Percentiles rank a stretch among this genome's conserved stretches.
Evolutionary conservation across 176 grass and related monocot species (phyloP).

Genomic region (Thinopyrum elongatum): DNA sequence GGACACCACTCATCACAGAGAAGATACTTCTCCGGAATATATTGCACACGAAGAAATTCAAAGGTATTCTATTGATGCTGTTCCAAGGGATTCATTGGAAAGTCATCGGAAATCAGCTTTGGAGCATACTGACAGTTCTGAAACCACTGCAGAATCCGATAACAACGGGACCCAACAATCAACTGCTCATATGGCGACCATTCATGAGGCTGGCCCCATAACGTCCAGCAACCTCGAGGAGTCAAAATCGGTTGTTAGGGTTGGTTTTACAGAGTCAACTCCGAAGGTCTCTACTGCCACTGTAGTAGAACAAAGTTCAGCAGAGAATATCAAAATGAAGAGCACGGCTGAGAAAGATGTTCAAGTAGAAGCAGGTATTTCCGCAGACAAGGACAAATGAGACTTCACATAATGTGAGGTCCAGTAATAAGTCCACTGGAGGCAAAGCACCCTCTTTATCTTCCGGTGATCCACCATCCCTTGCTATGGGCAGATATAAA

Average conservation of each 20-base stretch:
- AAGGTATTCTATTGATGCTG: neutral
- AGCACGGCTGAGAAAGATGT: conserved; percentile 19
- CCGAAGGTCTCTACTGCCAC: neutral
- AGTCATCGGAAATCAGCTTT: conserved; percentile 17
- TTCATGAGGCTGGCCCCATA: conserved; percentile 4
- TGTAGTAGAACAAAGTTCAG: neutral
- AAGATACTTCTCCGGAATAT: conserved; percentile 34
- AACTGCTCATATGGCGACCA: conserved; percentile 4
- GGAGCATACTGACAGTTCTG: conserved; percentile 19
- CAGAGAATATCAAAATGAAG: conserved; percentile 10
- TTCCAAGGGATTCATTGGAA: neutral
- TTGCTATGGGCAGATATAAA: conserved; percentile 25
- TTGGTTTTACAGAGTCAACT: conserved; percentile 18
- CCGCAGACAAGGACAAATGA: conserved; percentile 27
- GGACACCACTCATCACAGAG: neutral
- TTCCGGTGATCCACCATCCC: conserved; percentile 31
- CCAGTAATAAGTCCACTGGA: conserved; percentile 23
- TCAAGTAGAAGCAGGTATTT: conserved; percentile 30
- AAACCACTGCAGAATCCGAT: conserved; percentile 37
- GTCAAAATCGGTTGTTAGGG: conserved; percentile 28
- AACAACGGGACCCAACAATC: conserved; percentile 3
- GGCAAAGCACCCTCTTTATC: neutral
- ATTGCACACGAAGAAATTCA: conserved; percentile 34
- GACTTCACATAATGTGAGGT: conserved; percentile 22
- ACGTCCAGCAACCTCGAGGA: neutral